Base-by-base conservation (phyloP, 2,329 filamentous ascomycete species). In the Arthrinium phaeospermum region DNA sequence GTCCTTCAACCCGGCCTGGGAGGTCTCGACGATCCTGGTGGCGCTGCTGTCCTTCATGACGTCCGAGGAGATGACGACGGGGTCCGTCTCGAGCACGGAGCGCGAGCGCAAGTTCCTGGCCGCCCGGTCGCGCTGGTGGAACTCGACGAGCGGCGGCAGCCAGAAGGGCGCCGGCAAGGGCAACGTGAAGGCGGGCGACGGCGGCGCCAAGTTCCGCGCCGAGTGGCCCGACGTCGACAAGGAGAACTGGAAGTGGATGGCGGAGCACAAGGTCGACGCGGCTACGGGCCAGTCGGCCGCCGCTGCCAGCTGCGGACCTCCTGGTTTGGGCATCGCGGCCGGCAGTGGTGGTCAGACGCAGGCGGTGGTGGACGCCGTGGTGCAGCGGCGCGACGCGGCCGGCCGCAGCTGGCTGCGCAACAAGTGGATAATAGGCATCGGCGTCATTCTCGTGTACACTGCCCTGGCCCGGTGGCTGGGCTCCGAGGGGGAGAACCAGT, bases 21-120 rank as follows among this genome's bases (percentile, higher is more conserved):
- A 98, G 80, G 96, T 99, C 10, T 96, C 93, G 71, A 99, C 96
- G 0, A 99, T 99, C 75, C 86, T 99, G 22, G 97, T 97, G 71
- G 96, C 96, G 13, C 89, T 99, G 41, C 86, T 98, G 74, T 97
- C 93, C 51, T 99, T 99, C 84, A 99, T 99, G 96, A 98, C 96
- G 2, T 94, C 94, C 76, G 96, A 99, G 80, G 96, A 99, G 85
- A 98, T 98, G 93, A 99, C 96, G 0, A 98, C 96, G 0, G 96
- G 96, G 2, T 95, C 92, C 44, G 90, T 99, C 44, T 92, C 92
- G 7, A 94, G 92, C 24, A 92, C 90, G 0, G 90, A 94, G 69
- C 86, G 89, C 4, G 95, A 98, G 85, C 90, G 96, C 74, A 92
- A 91, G 81, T 89, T 92, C 78, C 90, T 95, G 69, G 95, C 96